phyloP scores from a whole-genome alignment of 768 basidiomycete species.

The Megacollybia marginata region DNA sequence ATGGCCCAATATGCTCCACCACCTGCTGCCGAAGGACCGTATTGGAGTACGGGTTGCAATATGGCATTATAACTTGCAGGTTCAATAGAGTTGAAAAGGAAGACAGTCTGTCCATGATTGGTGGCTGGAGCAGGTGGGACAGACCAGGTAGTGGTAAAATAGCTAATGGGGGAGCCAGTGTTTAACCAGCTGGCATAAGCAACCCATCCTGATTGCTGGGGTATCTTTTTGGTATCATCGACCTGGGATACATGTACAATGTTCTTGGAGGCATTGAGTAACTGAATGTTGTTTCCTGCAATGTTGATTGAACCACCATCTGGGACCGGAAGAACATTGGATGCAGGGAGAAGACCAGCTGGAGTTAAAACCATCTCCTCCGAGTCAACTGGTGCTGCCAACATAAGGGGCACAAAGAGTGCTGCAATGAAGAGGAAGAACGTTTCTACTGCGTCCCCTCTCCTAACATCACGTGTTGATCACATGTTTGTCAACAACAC shows the following conservation, averaged over 20 bases:
- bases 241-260: conserved; percentile 1
- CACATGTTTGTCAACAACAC: too few relatives aligned
- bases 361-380: too few relatives aligned
- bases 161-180: conserved; percentile 7
- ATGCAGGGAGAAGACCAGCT: too few relatives aligned
- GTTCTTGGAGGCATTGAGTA: conserved; percentile 5
- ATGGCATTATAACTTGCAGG: conserved; percentile 4
- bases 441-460: too few relatives aligned
- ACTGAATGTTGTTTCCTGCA: conserved; percentile 6
- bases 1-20: conserved; percentile 11
- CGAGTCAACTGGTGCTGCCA: too few relatives aligned
- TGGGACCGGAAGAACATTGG: conserved; percentile 7
- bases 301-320: conserved; percentile 5
- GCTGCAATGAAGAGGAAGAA: too few relatives aligned
- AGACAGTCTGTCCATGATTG: conserved; percentile 11
- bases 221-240: not conserved
- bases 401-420: too few relatives aligned
- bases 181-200: conserved; percentile 12
- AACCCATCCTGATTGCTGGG: conserved; percentile 11
- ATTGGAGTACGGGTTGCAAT: conserved; percentile 10
- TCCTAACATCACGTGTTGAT: too few relatives aligned
- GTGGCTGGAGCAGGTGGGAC: conserved; percentile 9
- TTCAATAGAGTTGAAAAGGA: conserved; percentile 12
- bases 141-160: conserved; percentile 9
- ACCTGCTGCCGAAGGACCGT: conserved; percentile 10